Percentiles rank a stretch among this genome's conserved stretches.
phyloP scores from a whole-genome alignment of 2,329 filamentous ascomycete species.

The Phaeosphaeriaceae sp. region DNA sequence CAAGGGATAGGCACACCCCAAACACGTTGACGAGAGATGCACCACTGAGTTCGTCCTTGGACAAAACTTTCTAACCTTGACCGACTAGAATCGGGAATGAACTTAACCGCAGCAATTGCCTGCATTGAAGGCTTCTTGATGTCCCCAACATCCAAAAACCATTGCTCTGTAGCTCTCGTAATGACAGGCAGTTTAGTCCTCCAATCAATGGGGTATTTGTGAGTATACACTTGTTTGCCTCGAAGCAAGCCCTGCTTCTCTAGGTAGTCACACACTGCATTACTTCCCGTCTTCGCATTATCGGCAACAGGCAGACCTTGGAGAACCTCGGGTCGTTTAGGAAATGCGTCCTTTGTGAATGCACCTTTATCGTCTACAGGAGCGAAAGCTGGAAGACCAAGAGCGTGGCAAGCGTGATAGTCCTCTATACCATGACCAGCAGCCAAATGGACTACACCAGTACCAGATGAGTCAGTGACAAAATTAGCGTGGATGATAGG shows the following conservation, averaged over 20 bases:
- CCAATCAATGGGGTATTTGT: constrained; percentile 99
- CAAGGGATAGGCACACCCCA: constrained; percentile 98
- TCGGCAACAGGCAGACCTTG: constrained; percentile 74
- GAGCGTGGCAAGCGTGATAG: constrained; percentile 77
- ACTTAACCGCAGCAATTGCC: constrained; percentile 74
- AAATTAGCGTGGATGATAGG: constrained; percentile 85
- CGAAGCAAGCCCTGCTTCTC: constrained; percentile 62
- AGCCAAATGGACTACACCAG: constrained; percentile 91
- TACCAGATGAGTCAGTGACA: constrained; percentile 87
- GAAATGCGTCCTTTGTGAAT: constrained; percentile 82
- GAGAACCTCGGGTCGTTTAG: constrained; percentile 70
- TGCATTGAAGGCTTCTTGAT: constrained; percentile 78
- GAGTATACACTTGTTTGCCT: constrained; percentile 71
- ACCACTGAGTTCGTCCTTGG: constrained; percentile 91
- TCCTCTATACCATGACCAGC: constrained; percentile 97
- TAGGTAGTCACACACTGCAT: constrained; percentile 73
- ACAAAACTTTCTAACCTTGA: constrained; percentile 84
- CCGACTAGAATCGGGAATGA: constrained; percentile 77
- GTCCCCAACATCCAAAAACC: constrained; percentile 90
- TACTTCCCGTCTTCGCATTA: constrained; percentile 61
- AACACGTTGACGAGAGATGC: constrained; percentile 91
- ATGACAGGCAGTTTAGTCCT: constrained; percentile 92
- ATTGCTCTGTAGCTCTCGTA: constrained; percentile 90
- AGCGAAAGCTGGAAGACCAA: constrained; percentile 75
- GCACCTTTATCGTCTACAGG: constrained; percentile 82